phyloP scores from a whole-genome alignment of 305 asterid genomes.

The Plantago coronopus region DNA sequence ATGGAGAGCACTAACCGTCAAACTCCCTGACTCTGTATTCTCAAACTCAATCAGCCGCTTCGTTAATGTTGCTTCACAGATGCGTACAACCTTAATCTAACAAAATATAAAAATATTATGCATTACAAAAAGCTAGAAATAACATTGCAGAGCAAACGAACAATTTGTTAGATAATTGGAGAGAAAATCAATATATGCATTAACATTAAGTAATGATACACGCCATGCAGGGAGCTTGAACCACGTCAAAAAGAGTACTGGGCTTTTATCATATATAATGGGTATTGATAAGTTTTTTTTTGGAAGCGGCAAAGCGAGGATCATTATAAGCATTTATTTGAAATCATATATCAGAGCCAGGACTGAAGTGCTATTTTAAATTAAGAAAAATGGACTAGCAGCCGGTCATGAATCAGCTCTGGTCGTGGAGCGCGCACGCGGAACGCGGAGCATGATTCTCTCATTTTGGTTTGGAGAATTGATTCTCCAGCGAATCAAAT shows the following conservation, averaged over 20 bases:
- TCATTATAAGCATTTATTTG: too few relatives aligned
- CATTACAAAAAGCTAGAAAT: neutral
- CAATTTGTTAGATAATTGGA: neutral
- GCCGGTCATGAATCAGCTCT: too few relatives aligned
- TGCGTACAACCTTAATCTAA: constrained; percentile 74
- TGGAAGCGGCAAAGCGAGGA: too few relatives aligned
- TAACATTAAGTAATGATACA: neutral
- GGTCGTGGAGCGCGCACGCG: too few relatives aligned
- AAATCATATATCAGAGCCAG: too few relatives aligned
- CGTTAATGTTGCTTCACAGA: constrained; percentile 83
- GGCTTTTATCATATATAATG: neutral
- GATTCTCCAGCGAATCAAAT: too few relatives aligned
- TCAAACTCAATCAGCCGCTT: constrained; percentile 89
- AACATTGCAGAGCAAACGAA: neutral
- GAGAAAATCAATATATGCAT: neutral
- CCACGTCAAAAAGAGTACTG: neutral
- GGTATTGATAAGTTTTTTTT: too few relatives aligned
- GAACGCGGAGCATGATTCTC: too few relatives aligned
- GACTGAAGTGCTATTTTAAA: too few relatives aligned
- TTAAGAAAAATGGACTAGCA: too few relatives aligned
- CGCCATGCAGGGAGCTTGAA: neutral
- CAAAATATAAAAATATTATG: constrained; percentile 4
- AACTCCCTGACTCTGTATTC: constrained; percentile 75
- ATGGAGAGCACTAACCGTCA: constrained; percentile 55
- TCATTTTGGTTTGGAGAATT: too few relatives aligned